Evolutionary conservation across 179 eudicot species (phyloP).

Genomic region (Carnegiea gigantea): DNA sequence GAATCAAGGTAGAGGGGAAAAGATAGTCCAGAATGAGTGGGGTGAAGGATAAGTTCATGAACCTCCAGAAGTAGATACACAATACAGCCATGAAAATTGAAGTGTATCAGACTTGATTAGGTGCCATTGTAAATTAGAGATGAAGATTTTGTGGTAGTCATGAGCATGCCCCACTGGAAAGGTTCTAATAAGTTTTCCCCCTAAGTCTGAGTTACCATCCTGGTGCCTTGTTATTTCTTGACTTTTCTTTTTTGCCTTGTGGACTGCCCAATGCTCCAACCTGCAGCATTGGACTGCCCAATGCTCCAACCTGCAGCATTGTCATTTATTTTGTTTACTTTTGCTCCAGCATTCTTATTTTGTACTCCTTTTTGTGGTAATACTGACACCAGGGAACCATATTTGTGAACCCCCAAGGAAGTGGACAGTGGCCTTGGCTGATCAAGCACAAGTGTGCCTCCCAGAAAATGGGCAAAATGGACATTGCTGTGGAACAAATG

Average conservation of each 20-base stretch:
- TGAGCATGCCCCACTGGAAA: neutral
- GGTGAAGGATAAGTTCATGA: neutral
- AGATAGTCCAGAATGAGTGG: neutral
- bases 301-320: neutral
- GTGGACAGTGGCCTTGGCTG: constrained; percentile 26
- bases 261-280: neutral
- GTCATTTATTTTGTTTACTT: neutral
- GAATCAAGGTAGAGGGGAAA: neutral
- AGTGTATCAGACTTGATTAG: neutral
- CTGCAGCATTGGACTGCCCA: neutral
- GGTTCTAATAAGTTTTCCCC: neutral
- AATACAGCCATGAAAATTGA: neutral
- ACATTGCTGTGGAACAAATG: constrained; percentile 69
- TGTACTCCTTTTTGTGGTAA: constrained; percentile 28
- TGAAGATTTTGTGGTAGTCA: neutral
- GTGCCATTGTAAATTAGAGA: neutral
- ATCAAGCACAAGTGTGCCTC: constrained; percentile 19
- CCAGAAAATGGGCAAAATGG: constrained; percentile 18
- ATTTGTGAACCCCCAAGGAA: constrained; percentile 25
- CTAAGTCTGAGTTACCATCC: neutral
- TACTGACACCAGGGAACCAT: constrained; percentile 31
- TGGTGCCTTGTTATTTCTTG: neutral
- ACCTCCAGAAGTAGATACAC: neutral
- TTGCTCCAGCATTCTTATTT: neutral
- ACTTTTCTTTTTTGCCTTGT: neutral